phyloP scores from a whole-genome alignment of 2,329 filamentous ascomycete species.

The Penicillium sp. region DNA sequence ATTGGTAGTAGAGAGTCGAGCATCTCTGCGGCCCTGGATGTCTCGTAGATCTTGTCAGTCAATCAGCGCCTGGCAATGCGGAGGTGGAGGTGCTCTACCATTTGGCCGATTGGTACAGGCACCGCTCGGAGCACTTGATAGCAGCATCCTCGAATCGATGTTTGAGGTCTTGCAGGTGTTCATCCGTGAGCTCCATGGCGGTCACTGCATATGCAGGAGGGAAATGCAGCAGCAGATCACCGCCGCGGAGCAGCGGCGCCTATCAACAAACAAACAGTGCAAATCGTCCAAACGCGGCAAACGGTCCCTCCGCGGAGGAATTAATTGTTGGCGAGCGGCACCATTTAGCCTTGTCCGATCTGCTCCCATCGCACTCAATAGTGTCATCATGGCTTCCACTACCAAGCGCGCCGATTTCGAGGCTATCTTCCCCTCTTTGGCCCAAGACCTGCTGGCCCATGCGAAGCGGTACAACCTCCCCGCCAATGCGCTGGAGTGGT shows the following conservation, averaged over 20 bases:
- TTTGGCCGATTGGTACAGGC: constrained; percentile 93
- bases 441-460: constrained; percentile 75
- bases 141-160: constrained; percentile 78
- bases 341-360: constrained; percentile 7
- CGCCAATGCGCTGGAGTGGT: constrained; percentile 77
- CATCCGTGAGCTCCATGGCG: constrained; percentile 39
- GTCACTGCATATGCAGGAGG: background rate
- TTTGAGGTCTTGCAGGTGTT: constrained; percentile 58
- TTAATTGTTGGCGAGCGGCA: constrained; percentile 3
- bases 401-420: constrained; percentile 75
- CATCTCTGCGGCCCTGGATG: constrained; percentile 82
- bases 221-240: constrained; percentile 1
- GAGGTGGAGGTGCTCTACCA: constrained; percentile 57
- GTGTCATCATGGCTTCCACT: constrained; percentile 63
- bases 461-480: constrained; percentile 81
- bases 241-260: constrained; percentile 14
- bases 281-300: constrained; percentile 32
- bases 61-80: background rate
- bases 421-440: constrained; percentile 79
- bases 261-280: constrained; percentile 10
- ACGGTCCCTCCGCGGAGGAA: constrained; percentile 19
- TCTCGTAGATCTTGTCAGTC: constrained; percentile 14
- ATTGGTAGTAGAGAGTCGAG: constrained; percentile 70
- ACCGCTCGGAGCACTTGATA: constrained; percentile 87
- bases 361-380: constrained; percentile 12